Conservation (phyloP, 2,329 filamentous ascomycete species). For the Curvularia sp. region DNA sequence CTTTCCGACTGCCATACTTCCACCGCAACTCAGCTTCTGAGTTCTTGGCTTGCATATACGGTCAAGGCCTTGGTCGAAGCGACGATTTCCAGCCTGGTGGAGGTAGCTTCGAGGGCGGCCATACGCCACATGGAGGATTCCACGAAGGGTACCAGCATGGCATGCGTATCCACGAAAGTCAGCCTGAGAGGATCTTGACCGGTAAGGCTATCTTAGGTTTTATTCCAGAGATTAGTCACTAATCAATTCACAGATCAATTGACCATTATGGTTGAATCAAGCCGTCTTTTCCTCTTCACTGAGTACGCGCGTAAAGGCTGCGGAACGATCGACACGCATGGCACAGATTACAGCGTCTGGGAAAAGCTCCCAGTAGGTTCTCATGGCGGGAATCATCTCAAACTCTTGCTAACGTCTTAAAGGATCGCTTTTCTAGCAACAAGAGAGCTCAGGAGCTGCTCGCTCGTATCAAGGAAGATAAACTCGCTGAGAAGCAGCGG, state of each 20-base stretch:
- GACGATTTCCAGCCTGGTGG: conserved; percentile 55
- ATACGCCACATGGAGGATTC: conserved; percentile 52
- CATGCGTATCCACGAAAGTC: conserved; percentile 54
- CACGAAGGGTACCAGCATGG: conserved; percentile 57
- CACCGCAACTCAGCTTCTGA: conserved; percentile 51
- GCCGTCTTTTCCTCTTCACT: conserved; percentile 50
- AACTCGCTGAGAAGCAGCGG: conserved; percentile 42
- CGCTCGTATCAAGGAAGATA: conserved; percentile 40
- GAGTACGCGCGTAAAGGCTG: conserved; percentile 49
- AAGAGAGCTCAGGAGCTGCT: conserved; percentile 46
- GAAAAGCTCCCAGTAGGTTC: conserved; percentile 45
- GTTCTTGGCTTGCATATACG: conserved; percentile 50
- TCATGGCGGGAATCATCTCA: background rate
- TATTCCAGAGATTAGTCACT: background rate
- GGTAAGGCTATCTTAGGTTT: conserved; percentile 11
- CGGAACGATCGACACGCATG: conserved; percentile 45
- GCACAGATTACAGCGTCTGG: conserved; percentile 51
- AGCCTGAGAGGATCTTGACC: conserved; percentile 55
- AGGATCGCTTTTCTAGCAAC: conserved; percentile 50
- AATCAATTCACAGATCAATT: conserved; percentile 41
- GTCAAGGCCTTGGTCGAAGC: conserved; percentile 48
- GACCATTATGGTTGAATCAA: conserved; percentile 51
- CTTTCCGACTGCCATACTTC: conserved; percentile 51
- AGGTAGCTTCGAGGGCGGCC: conserved; percentile 49
- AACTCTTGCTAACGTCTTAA: background rate